Conservation (phyloP, 2,329 filamentous ascomycete species). For the Colletotrichum plurivorum region DNA sequence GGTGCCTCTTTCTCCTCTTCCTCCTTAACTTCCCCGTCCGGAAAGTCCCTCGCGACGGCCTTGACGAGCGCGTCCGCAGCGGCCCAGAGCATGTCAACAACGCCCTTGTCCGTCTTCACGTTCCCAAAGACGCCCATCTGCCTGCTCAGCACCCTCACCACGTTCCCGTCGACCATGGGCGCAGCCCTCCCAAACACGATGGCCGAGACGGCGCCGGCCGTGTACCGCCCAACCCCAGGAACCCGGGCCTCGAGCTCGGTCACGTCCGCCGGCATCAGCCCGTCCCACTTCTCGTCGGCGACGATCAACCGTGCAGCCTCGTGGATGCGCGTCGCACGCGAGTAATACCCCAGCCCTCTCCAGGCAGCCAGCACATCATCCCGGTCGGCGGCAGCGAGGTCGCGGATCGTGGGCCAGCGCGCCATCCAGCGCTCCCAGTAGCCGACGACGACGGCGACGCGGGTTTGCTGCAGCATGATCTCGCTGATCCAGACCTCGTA, state of each 20-base stretch:
- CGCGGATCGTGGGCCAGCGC: constrained; percentile 71
- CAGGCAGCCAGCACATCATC: constrained; percentile 72
- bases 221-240: constrained; percentile 74
- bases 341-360: constrained; percentile 76
- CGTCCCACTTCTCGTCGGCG: constrained; percentile 55
- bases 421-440: constrained; percentile 76
- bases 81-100: constrained; percentile 70
- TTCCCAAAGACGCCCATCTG: constrained; percentile 71
- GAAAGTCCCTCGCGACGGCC: constrained; percentile 56
- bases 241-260: constrained; percentile 64
- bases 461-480: constrained; percentile 78
- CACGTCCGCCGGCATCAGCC: constrained; percentile 64
- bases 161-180: constrained; percentile 76
- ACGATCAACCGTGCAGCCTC: constrained; percentile 68
- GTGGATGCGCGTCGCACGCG: constrained; percentile 72
- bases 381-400: constrained; percentile 65
- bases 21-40: constrained; percentile 42
- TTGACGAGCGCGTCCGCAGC: constrained; percentile 70
- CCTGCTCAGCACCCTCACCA: constrained; percentile 71
- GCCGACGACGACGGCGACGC: constrained; percentile 72
- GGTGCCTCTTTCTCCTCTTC: constrained; percentile 44
- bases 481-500: constrained; percentile 79
- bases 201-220: constrained; percentile 72
- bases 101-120: constrained; percentile 67
- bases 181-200: constrained; percentile 73